Evolutionary conservation across 169 alveolate species (phyloP).

Genomic region (Eimeria praecox): DNA sequence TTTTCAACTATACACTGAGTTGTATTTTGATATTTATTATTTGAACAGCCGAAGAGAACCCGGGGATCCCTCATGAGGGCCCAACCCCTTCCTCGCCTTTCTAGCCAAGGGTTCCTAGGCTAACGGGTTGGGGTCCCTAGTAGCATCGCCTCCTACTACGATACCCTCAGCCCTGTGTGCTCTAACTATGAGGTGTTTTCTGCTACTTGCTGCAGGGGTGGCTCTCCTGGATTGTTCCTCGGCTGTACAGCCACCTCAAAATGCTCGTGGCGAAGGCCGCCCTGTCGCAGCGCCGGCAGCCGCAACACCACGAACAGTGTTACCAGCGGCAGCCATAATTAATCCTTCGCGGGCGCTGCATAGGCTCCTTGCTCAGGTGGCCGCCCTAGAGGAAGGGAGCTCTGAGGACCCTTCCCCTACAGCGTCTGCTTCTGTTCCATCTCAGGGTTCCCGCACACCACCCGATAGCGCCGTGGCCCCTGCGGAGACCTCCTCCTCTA

Average conservation of each 20-base stretch:
- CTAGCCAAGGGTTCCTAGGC: conserved; percentile 6
- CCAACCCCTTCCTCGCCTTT: conserved; percentile 6
- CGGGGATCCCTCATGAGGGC: conserved; percentile 37
- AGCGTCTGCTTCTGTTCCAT: not conserved
- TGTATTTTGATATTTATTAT: not conserved
- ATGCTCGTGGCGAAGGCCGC: not conserved
- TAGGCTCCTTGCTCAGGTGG: not conserved
- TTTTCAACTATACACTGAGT: not conserved
- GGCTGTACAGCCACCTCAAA: not conserved
- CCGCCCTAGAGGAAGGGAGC: not conserved
- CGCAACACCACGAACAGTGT: not conserved
- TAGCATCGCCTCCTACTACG: not conserved
- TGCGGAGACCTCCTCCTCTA: not conserved
- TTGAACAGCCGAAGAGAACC: not conserved
- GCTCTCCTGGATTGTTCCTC: conserved; percentile 6
- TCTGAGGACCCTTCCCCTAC: not conserved
- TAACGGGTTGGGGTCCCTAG: conserved; percentile 15
- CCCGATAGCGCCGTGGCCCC: not conserved
- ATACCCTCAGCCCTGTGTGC: not conserved
- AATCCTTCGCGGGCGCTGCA: conserved; percentile 18
- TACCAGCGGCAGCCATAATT: not conserved
- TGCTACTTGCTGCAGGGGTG: not conserved
- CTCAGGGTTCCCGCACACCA: not conserved
- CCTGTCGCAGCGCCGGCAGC: not conserved
- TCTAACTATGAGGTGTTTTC: conserved; percentile 7